Evolutionary conservation across 140 eudicot species (phyloP), one percentile per base, ranked within the genome.

Genomic region (Erigeron philadelphicus): DNA sequence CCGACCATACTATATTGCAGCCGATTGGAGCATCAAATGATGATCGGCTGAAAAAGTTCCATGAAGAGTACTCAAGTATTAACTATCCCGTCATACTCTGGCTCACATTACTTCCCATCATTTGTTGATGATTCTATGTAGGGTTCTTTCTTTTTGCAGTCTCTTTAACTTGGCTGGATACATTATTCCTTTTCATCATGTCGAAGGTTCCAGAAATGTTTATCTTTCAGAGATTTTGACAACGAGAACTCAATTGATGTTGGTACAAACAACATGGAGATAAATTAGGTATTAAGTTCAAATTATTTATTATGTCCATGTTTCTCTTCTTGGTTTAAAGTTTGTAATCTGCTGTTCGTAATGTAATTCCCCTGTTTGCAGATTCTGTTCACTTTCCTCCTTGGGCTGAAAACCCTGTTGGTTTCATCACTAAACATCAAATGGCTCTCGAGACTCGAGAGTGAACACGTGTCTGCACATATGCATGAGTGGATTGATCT

Each of bases 401-500:
- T 40, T 94, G 99, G 99, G 99, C 97, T 70, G 81, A 87, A 76
- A 94, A 82, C 61, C 83, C 95, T 8, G 84, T 94, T 85, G 99
- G 89, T 73, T 94, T 94, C 77, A 83, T 94, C 70, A 86, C 85
- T 79, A 85, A 87, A 79, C 97, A 94, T 82, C 84, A 84, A 64
- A 80, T 73, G 95, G 99, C 97, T 67, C 99, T 94, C 9, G 99
- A 21, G 25, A 21, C 25, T 21, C 25, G 25, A 94, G 87, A 89
- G 99, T 80, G 99, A 94, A 85, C 81, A 89, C 77, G 99, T 87
- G 46, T 94, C 97, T 48, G 85, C 84, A 23, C 95, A 94, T 79
- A 79, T 94, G 71, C 97, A 94, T 76, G 99, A 94, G 67, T 94
- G 99, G 99, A 79, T 94, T 70, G 99, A 94, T 80, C 95, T 94